Evolutionary conservation across 805 yeast species (phyloP), one percentile per base, ranked within the genome.

Genomic region (Lipomyces mesembrius): DNA sequence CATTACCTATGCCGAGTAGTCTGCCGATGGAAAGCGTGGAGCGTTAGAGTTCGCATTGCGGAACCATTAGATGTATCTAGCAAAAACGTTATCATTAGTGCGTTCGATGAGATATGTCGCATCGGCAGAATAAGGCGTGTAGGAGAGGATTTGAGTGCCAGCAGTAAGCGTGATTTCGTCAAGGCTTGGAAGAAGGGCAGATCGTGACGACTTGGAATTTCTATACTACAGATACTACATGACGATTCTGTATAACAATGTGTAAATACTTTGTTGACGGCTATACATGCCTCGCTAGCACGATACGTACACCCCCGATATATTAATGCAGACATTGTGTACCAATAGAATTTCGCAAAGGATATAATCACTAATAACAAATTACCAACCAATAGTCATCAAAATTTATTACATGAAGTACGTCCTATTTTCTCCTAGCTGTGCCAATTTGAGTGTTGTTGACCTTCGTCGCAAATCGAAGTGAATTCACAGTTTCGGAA

Each of bases 401-500:
- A 43, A 43, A 43, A 43, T 6, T 17, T 17, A 43, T 43, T n/a
- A 43, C 9, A 43, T 43, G 6, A n/a, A 7, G 8, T n/a, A 43
- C n/a, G 34, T 22, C n/a, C 34, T 52, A 52, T 22, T 22, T 53
- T 60, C 22, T 59, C 46, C 61, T 58, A 11, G 75, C 75, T 6
- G 66, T 61, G 20, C 75, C 75, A 57, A 74, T 73, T 25, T 73
- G 74, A 9, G 75, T 73, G 57, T 70, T 72, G 51, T 75, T 74
- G 22, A 75, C 77, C 70, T 77, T 92, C 3, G 91, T 85, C 0
- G 98, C 98, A 82, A 94, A 94, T 61, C 98, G 81, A 59, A 95
- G 81, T 0, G 97, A 91, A 74, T 91, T 92, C 39, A 93, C 72
- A 1, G 97, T 89, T 75, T 95, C 99, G 71, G 82, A 85, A 53